These are phyloP conservation scores for Rhododendron ovatum DNA, from an alignment of 148 eudicot genomes.

Conservation along the genomic window DNA sequence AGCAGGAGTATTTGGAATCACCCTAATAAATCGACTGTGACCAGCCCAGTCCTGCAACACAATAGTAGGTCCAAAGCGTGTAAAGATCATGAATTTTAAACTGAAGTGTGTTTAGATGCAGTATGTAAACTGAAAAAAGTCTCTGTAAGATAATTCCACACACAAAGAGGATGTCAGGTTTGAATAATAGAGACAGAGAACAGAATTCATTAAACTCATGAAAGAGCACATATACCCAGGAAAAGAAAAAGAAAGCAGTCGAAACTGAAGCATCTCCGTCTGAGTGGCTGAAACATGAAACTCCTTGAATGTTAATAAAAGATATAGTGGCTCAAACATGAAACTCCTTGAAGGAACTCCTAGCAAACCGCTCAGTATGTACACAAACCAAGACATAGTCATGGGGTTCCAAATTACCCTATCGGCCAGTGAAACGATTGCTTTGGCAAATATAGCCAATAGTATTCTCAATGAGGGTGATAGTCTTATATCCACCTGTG, in stretches of 20 bases:
- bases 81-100: background rate
- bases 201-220: background rate
- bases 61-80: background rate
- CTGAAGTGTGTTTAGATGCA: background rate
- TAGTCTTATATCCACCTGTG: background rate
- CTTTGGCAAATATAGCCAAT: background rate
- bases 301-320: too few relatives aligned
- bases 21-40: constrained; percentile 74
- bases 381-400: background rate
- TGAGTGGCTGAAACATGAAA: too few relatives aligned
- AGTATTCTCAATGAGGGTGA: background rate
- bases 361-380: background rate
- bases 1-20: constrained; percentile 97
- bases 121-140: background rate
- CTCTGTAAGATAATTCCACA: background rate
- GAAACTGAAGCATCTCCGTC: background rate
- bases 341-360: background rate
- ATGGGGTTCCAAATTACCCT: background rate
- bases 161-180: background rate
- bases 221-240: background rate
- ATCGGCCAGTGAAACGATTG: background rate
- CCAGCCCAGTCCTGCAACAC: constrained; percentile 87
- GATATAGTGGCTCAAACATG: too few relatives aligned
- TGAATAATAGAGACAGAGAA: background rate
- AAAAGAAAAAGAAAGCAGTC: background rate